Percentiles rank a stretch among this genome's conserved stretches.
These are phyloP conservation scores for Amaranthus palmeri DNA, from an alignment of 148 eudicot species.

Conservation along the genomic window DNA sequence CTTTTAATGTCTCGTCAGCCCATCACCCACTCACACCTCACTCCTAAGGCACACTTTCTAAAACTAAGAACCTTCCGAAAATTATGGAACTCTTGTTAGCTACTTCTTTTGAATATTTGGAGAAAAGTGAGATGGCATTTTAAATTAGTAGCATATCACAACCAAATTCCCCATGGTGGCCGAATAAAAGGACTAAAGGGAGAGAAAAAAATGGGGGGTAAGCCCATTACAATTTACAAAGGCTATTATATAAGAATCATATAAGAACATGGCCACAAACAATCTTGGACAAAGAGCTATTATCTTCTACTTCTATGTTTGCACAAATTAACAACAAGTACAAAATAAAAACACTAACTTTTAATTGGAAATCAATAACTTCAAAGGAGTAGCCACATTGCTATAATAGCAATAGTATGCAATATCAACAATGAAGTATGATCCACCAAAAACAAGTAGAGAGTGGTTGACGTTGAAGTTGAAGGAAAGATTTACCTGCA, in stretches of 20 bases:
- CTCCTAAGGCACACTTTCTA: no score
- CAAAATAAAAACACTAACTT: neutral
- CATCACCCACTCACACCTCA: no score
- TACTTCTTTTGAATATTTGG: no score
- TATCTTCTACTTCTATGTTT: neutral
- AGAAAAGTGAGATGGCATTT: neutral
- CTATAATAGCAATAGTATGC: no score
- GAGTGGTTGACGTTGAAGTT: neutral
- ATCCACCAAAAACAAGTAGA: neutral
- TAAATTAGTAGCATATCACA: neutral
- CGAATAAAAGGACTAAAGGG: neutral
- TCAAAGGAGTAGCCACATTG: neutral
- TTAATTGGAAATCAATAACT: neutral
- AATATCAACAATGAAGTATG: neutral
- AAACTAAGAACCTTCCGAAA: no score
- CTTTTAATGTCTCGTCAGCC: no score
- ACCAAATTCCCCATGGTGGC: neutral
- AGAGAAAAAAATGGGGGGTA: no score
- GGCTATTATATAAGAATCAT: neutral
- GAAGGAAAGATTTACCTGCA: constrained; percentile 64
- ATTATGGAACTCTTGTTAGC: no score
- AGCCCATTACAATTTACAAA: neutral
- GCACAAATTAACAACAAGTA: neutral
- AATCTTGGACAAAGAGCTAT: neutral
- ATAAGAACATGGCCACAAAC: neutral